Evolutionary conservation across 306 rosid genomes (phyloP), one percentile per base, ranked within the genome.

Genomic region (Prunus mume): DNA sequence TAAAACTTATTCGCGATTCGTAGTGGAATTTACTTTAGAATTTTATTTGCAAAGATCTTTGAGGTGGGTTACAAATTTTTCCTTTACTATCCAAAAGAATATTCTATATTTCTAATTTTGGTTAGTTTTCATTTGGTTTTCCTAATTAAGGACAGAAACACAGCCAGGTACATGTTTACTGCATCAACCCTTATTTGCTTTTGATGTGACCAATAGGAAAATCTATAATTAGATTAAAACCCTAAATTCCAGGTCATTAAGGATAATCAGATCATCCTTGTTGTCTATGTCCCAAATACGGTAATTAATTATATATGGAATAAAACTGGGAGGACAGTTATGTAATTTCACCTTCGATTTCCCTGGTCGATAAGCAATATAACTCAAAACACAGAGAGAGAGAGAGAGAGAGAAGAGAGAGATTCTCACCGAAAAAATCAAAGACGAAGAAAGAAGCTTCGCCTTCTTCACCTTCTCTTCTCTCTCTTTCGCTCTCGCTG

Each of bases 401-500:
- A 60, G 32, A 49, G 38, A 32, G 38, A 32, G 38, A 30, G 32
- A 34, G 15, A n/a, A n/a, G 50, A 6, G 19, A 71, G 52, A 38
- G 65, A 60, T 76, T 79, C 79, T 30, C 3, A 30, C 51, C 49
- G 75, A 50, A 50, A 70, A 78, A 71, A 65, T 74, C 73, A 30
- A 25, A 55, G 76, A 41, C 71, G 77, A 68, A 61, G 72, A 38
- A 75, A 47, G 41, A 69, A 5, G 67, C 56, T 52, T 32, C 69
- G 14, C 5, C 71, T 14, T 54, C 75, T 83, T 58, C 49, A 38
- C 52, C 72, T 74, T 61, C 54, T 24, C 76, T 27, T 66, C 69
- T 79, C 86, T 65, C 65, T 45, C 72, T 76, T 79, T 68, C 68
- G 47, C 81, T 88, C 81, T 81, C 76, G 46, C 82, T 73, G 60